Evolutionary conservation across 441 rosid species (phyloP).

Genomic region (Corymbia citriodora): DNA sequence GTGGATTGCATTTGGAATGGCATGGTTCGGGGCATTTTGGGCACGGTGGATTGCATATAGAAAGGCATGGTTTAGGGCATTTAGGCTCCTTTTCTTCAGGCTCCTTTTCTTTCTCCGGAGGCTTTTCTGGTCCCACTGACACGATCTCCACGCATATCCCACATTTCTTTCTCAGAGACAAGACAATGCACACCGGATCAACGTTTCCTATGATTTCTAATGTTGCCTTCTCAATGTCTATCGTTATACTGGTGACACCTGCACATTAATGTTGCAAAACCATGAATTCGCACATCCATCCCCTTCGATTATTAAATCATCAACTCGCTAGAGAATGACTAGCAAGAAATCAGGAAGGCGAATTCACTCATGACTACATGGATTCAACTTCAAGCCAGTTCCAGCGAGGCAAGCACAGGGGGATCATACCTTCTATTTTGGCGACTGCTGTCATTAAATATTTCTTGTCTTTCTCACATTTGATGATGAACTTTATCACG

Average conservation of each 20-base stretch:
- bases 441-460: background rate
- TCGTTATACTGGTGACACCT: background rate
- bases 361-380: background rate
- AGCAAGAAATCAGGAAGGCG: background rate
- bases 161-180: background rate
- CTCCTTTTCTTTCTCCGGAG: background rate
- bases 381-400: background rate
- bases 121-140: background rate
- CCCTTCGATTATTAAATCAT: background rate
- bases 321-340: background rate
- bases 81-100: background rate
- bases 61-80: background rate
- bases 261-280: background rate
- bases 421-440: background rate
- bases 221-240: background rate
- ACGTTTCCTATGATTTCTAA: background rate
- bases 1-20: background rate
- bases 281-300: background rate
- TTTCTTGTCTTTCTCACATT: background rate
- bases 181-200: background rate
- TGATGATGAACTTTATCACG: background rate
- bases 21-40: accelerated
- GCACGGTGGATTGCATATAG: background rate
- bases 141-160: background rate
- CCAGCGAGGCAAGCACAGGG: background rate